These are phyloP conservation scores for Fulvia fulva DNA, from an alignment of 2,329 filamentous ascomycete genomes.

Conservation along the genomic window DNA sequence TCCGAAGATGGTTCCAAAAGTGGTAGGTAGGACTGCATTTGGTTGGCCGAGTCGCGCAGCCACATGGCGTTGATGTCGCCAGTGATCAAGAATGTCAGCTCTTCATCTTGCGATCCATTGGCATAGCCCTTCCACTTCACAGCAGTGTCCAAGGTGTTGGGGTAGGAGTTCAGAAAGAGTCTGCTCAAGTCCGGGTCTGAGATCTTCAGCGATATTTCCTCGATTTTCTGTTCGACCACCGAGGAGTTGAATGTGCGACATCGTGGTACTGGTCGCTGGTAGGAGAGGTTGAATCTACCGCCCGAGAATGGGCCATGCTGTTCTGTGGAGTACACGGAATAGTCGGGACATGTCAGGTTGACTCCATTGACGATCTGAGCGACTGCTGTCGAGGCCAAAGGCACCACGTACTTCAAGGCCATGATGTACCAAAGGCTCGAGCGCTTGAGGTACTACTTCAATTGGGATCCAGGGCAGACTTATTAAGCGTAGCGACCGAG, in stretches of 20 bases:
- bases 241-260: slow-evolving; percentile 48
- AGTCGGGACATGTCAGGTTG: slow-evolving; percentile 36
- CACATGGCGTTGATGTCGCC: slow-evolving; percentile 57
- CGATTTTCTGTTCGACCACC: slow-evolving; percentile 39
- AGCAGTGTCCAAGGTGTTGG: slow-evolving; percentile 72
- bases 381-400: slow-evolving; percentile 3
- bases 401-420: slow-evolving; percentile 9
- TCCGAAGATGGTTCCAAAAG: slow-evolving; percentile 54
- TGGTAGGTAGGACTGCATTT: slow-evolving; percentile 66
- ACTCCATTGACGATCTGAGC: slow-evolving; percentile 9
- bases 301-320: slow-evolving; percentile 43
- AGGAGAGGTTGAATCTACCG: slow-evolving; percentile 44
- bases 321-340: slow-evolving; percentile 39
- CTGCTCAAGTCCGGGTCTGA: slow-evolving; percentile 60
- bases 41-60: slow-evolving; percentile 58
- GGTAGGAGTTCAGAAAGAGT: slow-evolving; percentile 68
- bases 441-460: background rate
- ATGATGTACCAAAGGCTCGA: slow-evolving; percentile 1
- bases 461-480: background rate
- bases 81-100: slow-evolving; percentile 59
- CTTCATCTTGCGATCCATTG: slow-evolving; percentile 50
- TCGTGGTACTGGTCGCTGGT: slow-evolving; percentile 40
- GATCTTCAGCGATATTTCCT: slow-evolving; percentile 33
- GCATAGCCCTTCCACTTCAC: slow-evolving; percentile 63
- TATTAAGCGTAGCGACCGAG: no score